Conservation (phyloP, 495 filamentous ascomycete genomes). For the Sabuloglossum arenarium region DNA sequence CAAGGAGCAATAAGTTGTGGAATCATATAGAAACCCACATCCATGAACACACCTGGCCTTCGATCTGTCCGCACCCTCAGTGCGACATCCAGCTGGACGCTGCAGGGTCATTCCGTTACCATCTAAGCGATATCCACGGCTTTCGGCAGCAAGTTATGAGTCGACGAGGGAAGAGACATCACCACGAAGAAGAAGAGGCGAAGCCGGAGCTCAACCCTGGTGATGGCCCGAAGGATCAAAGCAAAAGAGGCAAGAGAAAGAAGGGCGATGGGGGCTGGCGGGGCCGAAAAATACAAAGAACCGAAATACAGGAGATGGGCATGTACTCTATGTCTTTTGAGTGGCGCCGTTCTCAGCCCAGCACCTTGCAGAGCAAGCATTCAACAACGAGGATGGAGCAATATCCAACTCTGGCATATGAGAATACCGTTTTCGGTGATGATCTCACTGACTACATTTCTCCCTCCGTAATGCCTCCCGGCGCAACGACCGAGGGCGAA, state of each 20-base stretch:
- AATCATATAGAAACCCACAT: background rate
- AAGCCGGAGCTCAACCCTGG: background rate
- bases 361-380: too few species aligned
- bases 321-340: too few species aligned
- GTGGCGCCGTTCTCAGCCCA: too few species aligned
- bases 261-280: background rate
- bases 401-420: background rate
- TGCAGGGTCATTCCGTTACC: background rate
- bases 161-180: too few species aligned
- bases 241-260: background rate
- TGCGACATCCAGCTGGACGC: background rate
- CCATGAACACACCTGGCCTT: background rate
- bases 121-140: constrained; percentile 2
- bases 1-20: too few species aligned
- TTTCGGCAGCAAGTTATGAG: background rate
- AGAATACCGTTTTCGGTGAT: background rate
- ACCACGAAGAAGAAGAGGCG: too few species aligned
- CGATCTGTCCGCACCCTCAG: background rate
- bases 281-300: background rate
- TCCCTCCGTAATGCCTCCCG: too few species aligned
- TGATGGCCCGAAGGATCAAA: background rate
- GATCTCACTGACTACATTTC: too few species aligned
- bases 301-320: too few species aligned
- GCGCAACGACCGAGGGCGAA: too few species aligned
- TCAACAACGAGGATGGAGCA: background rate